Base-by-base conservation (phyloP, 2,329 filamentous ascomycete genomes). In the Zasmidium cellare region DNA sequence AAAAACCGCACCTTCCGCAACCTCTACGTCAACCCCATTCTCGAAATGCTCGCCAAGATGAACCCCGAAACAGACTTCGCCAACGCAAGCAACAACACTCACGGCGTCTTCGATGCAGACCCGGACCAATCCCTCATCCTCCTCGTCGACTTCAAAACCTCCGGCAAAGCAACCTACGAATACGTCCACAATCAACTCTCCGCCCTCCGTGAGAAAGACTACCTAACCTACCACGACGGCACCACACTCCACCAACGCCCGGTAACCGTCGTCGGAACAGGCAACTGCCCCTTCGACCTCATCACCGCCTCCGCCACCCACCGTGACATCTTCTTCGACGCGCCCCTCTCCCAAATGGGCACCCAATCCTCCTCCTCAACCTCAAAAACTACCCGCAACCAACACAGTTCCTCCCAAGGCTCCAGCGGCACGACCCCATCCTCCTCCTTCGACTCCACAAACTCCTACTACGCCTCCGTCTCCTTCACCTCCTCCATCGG, bases 101-200 rank as follows among this genome's bases (percentile, higher is more conserved):
- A 69, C 25, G 87, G 88, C 12, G 74, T 91, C 3, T 80, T 79
- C 53, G 77, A 80, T 46, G 62, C 68, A 11, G 71, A 74, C 25
- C 69, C 72, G 0, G 60, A 59, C 6, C 72, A 74, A 44, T 70
- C 83, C 0, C 72, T 90, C 0, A 77, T 83, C 3, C 78, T 92
- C 3, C 78, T 91, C 3, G 79, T 92, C 25, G 89, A 92, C 70
- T 75, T 91, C 69, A 92, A 92, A 73, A 85, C 80, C 1, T 70
- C 79, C 23, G 82, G 81, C 1, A 67, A 72, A 3, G 71, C 76
- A 20, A 84, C 82, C 1, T 85, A 82, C 76, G 78, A 78, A 0
- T 72, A 79, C 49, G 79, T 88, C 0, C 63, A 83, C 16, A 68
- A 76, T 28, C 81, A 87, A 56, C 77, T 90, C 0, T 75, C 83